phyloP scores from a whole-genome alignment of 1,284 basidiomycete species.

The Microbotryomycetes sp. region DNA sequence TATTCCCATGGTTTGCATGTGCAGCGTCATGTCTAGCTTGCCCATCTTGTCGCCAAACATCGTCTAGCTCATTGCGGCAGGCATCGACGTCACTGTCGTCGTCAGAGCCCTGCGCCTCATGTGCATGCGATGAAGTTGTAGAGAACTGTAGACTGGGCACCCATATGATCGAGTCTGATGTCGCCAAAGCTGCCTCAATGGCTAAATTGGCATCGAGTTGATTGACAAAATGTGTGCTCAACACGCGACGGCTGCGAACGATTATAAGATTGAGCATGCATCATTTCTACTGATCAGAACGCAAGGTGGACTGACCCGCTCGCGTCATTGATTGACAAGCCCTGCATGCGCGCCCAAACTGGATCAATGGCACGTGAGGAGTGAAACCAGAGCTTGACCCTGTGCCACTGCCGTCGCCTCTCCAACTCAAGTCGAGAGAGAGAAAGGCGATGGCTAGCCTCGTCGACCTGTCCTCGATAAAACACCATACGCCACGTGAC shows the following conservation, averaged over 20 bases:
- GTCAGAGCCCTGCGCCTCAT: background rate
- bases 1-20: background rate
- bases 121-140: background rate
- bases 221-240: slow-evolving; percentile 25
- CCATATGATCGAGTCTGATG: slow-evolving; percentile 8
- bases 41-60: background rate
- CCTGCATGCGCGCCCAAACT: too few species aligned
- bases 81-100: background rate
- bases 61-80: background rate
- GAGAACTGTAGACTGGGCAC: background rate
- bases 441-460: too few species aligned
- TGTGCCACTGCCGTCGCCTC: too few species aligned
- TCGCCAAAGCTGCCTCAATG: slow-evolving; percentile 22
- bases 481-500: too few species aligned
- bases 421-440: too few species aligned
- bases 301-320: background rate
- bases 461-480: too few species aligned
- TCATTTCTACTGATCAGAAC: too few species aligned
- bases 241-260: slow-evolving; percentile 19
- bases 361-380: too few species aligned
- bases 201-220: slow-evolving; percentile 20
- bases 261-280: too few species aligned
- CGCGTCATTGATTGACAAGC: background rate
- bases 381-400: too few species aligned
- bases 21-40: background rate